phyloP scores from a whole-genome alignment of 768 basidiomycete genomes.

The Lactifluus volemus region DNA sequence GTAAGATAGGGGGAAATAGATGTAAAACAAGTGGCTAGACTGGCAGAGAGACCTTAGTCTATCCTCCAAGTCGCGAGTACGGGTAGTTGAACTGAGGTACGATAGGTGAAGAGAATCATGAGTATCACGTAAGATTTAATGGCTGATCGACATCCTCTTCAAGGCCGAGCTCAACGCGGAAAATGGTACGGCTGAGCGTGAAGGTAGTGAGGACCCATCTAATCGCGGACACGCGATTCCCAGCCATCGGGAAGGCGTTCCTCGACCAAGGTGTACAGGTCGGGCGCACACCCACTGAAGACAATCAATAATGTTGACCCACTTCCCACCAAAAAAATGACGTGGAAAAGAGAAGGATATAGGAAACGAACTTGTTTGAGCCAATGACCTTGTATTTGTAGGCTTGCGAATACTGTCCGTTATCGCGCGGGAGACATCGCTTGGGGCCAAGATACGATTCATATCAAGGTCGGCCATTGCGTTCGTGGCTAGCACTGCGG shows the following conservation, averaged over 20 bases:
- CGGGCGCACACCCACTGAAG: slow-evolving; percentile 56
- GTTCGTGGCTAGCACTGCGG: background rate
- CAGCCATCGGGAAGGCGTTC: slow-evolving; percentile 65
- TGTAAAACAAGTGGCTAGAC: no score
- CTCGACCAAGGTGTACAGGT: slow-evolving; percentile 47
- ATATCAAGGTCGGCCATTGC: slow-evolving; percentile 5
- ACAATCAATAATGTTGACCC: slow-evolving; percentile 54
- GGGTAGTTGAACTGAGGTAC: no score
- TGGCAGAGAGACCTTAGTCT: no score
- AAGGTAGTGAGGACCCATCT: slow-evolving; percentile 50
- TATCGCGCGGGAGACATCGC: slow-evolving; percentile 49
- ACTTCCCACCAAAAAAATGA: slow-evolving; percentile 28
- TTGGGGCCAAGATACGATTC: slow-evolving; percentile 36
- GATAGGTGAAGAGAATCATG: no score
- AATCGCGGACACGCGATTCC: slow-evolving; percentile 50
- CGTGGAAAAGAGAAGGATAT: background rate
- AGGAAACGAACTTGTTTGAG: slow-evolving; percentile 48
- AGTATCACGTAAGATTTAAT: background rate
- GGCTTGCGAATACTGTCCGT: slow-evolving; percentile 47
- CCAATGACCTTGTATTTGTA: slow-evolving; percentile 53
- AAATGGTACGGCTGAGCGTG: slow-evolving; percentile 39
- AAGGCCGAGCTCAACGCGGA: slow-evolving; percentile 26
- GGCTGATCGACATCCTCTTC: slow-evolving; percentile 22
- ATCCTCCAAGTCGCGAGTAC: no score
- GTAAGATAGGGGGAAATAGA: no score